Base-by-base conservation (phyloP, 2,329 filamentous ascomycete genomes). In the Myrmaecium sp. region DNA sequence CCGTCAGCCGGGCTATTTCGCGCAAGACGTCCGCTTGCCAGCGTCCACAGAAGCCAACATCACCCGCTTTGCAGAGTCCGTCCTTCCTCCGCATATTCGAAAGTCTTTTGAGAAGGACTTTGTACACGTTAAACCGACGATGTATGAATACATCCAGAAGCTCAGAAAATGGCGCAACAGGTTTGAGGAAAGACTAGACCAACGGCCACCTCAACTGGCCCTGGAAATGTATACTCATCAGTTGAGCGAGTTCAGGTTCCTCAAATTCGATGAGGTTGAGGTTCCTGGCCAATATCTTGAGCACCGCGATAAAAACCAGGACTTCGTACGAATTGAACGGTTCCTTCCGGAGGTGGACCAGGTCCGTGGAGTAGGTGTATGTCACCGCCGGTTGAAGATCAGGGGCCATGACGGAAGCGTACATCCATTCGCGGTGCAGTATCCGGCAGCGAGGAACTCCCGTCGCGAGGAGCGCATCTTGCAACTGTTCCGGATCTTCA, bases 91-190 rank as follows among this genome's bases (percentile, higher is more conserved):
- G 3, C 89, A 98, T 52, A 94, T 98, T 42, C 77, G 91, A 46
- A 86, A 84, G 46, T 83, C 84, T 0, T 99, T 99, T 39, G 89
- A 98, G 52, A 74, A 74, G n/a, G 89, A 99, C 54, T 98, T 99
- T 52, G 89, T 98, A 9, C 62, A 70, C 29, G 79, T 84, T 46
- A 94, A 93, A 53, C 91, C 89, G 3, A 95, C 84, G 2, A 94
- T 98, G 83, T 78, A 79, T 47, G 84, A 94, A 49, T 99, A 99
- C 58, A 95, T 98, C 34, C 82, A 93, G 51, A 95, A 94, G 52
- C 62, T 98, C 27, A 77, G 89, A 23, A 78, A 74, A 39, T 99
- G 89, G 89, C 73, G 91, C 28, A 89, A 94, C 55, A 89, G 93
- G 49, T 94, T 98, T 40, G 89, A 95, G 49, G 84, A 95, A 58